Base-by-base conservation (phyloP, 495 filamentous ascomycete genomes). In the Aspergillus steynii region DNA sequence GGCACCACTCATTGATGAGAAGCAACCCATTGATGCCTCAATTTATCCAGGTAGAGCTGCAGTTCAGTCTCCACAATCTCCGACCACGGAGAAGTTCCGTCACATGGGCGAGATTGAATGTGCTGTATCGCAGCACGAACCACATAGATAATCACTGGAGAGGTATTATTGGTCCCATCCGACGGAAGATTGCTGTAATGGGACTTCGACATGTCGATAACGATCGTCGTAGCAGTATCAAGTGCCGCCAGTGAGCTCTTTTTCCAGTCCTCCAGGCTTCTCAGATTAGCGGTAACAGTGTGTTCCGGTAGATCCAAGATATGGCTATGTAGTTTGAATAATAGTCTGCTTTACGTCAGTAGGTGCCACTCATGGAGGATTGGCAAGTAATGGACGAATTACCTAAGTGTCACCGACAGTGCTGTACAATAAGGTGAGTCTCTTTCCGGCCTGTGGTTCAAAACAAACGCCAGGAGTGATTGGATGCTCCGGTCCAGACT, bases 381-480 rank as follows among this genome's bases (percentile, higher is more conserved):
- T 45, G 32, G 5, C 20, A 20, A 20, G 34, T 29, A 47, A 20
- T 20, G 20, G 20, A 20, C 20, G 29, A 53, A 29, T 5, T 51
- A 76, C 71, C 66, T 68, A 37, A 74, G 66, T 5, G 64, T 50
- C 4, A 72, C 51, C n/a, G 65, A 63, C 6, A 67, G 68, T 9
- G 74, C 65, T 29, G 59, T 67, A 56, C 74, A 74, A 50, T 68
- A 73, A 0, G 65, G 63, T 59, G 58, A 63, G 55, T 58, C 56
- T 29, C 64, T 64, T n/a, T 20, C 20, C 20, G 48, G 28, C n/a
- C 53, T 48, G 53, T 70, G 66, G 15, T 68, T 61, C 69, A 77
- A 64, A 2, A 73, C 46, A 9, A 56, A 46, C 0, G 47, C 56
- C 15, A 77, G 60, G 31, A 73, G 61, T 32, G 58, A 50, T 20